Percentiles rank a stretch among this genome's conserved stretches.
These are phyloP conservation scores for Huntiella omanensis DNA, from an alignment of 2,329 filamentous ascomycete genomes.

Conservation along the genomic window DNA sequence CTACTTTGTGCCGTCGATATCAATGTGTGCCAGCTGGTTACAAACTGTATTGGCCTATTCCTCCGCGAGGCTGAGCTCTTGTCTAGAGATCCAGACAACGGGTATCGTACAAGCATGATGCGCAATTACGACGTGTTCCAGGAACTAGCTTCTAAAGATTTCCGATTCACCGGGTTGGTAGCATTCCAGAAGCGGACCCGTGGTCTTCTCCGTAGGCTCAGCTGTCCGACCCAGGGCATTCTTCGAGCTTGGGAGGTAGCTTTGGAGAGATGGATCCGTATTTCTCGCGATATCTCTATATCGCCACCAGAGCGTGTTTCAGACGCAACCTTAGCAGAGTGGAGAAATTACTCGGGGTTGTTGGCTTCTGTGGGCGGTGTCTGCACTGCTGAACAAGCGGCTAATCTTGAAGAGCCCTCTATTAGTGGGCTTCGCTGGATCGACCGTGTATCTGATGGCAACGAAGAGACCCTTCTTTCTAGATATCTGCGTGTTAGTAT, in stretches of 20 bases:
- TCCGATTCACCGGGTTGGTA: constrained; percentile 48
- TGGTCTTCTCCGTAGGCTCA: constrained; percentile 38
- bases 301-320: constrained; percentile 30
- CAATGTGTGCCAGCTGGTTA: constrained; percentile 45
- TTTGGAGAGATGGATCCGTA: constrained; percentile 44
- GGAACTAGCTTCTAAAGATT: constrained; percentile 43
- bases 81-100: constrained; percentile 30
- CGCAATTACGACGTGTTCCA: constrained; percentile 42
- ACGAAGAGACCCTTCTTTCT: constrained; percentile 40
- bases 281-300: constrained; percentile 45
- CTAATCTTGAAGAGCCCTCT: constrained; percentile 37
- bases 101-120: constrained; percentile 22
- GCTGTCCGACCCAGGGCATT: constrained; percentile 46
- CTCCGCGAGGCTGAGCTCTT: constrained; percentile 38
- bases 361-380: constrained; percentile 47
- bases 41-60: constrained; percentile 39
- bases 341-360: constrained; percentile 52
- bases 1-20: constrained; percentile 47
- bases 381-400: constrained; percentile 41
- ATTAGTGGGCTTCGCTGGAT: constrained; percentile 44
- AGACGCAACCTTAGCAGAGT: constrained; percentile 39
- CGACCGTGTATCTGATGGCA: constrained; percentile 38
- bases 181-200: constrained; percentile 51
- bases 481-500: constrained; percentile 45
- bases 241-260: constrained; percentile 47